Evolutionary conservation across 345 rosid genomes (phyloP), one percentile per base, ranked within the genome.

Genomic region (Lumnitzera littorea): DNA sequence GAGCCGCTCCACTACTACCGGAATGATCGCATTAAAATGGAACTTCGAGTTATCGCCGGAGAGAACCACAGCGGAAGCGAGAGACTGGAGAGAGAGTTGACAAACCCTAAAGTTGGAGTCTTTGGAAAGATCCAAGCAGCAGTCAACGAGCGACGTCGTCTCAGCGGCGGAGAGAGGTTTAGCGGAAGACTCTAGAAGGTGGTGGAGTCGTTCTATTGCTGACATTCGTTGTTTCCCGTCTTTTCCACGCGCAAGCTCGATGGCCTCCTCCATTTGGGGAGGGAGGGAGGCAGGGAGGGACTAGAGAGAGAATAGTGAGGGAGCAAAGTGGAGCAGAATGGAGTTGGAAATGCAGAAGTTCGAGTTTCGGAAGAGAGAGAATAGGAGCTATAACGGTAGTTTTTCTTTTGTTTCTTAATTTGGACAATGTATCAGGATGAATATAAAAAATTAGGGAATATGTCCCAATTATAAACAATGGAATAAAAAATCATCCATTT

Each of bases 201-300:
- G 89, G 76, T 86, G 88, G 12, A 94, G 84, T 15, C 95, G 80
- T 76, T 94, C 99, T 48, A 94, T 96, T 17, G 89, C 99, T 3
- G 99, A 97, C 99, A 94, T 94, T 75, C 99, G 78, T 83, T 91
- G 97, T 67, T 94, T 94, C 2, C 95, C 86, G 72, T 90, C 99
- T 77, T 94, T 94, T 48, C 96, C 88, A n/a, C 99, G 90, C 66
- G 91, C 97, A 75, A 86, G 82, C 74, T 94, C 97, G 63, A 94
- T 62, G 46, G 92, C 99, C 84, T 86, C 97, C 82, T 94, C 99
- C 99, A 94, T 94, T 24, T 50, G 24, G 50, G 62, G 12, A 48
- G 13, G 10, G 43, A 64, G 68, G 79, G 72, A 12, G 60, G 15
- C 46, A 24, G 20, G 20, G 20, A 20, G 20, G 20, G 20, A 20